A percentile compares a stretch with the other conserved stretches of the same genome.
phyloP scores from a whole-genome alignment of 768 basidiomycete genomes.

The Imleria badia region DNA sequence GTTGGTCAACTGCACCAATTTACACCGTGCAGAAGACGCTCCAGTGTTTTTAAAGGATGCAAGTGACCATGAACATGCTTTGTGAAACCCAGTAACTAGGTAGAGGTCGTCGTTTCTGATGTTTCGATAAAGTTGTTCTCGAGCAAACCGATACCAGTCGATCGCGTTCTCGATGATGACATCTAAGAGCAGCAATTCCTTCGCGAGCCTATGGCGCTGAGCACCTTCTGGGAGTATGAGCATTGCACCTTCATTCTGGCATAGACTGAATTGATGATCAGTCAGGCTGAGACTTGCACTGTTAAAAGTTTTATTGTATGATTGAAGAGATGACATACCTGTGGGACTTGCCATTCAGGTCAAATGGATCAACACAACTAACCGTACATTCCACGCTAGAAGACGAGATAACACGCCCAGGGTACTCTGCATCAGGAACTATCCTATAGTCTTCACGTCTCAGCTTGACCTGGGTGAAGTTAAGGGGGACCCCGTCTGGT shows the following conservation, averaged over 20 bases:
- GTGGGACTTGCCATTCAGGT: not conserved
- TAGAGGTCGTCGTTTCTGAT: constrained; percentile 21
- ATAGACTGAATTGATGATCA: not conserved
- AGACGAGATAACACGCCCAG: not conserved
- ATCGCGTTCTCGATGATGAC: constrained; percentile 17
- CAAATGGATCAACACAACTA: not conserved
- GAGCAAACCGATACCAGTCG: constrained; percentile 25
- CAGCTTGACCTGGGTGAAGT: constrained; percentile 18
- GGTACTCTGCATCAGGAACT: not conserved
- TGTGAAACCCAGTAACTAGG: constrained; percentile 16
- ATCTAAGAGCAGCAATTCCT: constrained; percentile 12
- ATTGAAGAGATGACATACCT: not conserved
- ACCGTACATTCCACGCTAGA: not conserved
- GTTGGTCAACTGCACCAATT: not conserved
- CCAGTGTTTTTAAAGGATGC: constrained; percentile 4
- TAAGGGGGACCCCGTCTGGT: constrained; percentile 17
- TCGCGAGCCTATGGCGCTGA: constrained; percentile 11
- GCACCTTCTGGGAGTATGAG: constrained; percentile 31
- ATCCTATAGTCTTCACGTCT: not conserved
- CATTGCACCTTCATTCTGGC: constrained; percentile 23
- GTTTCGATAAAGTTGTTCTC: not conserved
- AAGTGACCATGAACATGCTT: constrained; percentile 22
- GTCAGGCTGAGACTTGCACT: not conserved
- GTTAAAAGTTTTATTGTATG: not conserved
- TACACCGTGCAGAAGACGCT: not conserved